These are phyloP conservation scores for Triglochin maritima DNA, from an alignment of 106 monocot genomes.

Conservation along the genomic window DNA sequence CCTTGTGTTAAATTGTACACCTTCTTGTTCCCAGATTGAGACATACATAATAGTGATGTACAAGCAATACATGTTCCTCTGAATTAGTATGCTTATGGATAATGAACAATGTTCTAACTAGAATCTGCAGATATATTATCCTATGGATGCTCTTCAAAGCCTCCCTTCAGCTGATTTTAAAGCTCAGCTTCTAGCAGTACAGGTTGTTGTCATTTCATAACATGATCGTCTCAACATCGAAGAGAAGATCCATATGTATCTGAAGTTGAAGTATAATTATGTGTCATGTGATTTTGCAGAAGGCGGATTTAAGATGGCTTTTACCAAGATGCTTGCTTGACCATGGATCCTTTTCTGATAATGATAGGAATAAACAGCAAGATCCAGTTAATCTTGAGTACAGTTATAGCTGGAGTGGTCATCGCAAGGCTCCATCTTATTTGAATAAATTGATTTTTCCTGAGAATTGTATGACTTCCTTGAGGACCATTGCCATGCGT, in stretches of 20 bases:
- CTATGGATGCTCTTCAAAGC: slow-evolving; percentile 61
- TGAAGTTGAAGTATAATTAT: background rate
- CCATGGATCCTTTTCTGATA: slow-evolving; percentile 45
- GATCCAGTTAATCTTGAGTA: background rate
- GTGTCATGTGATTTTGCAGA: slow-evolving; percentile 41
- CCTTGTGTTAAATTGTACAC: too few species aligned
- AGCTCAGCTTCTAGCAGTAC: slow-evolving; percentile 49
- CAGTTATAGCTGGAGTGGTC: slow-evolving; percentile 89
- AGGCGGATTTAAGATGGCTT: slow-evolving; percentile 85
- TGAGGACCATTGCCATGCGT: slow-evolving; percentile 63
- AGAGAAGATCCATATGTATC: too few species aligned
- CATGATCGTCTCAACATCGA: too few species aligned
- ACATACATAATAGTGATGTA: too few species aligned
- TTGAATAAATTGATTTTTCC: slow-evolving; percentile 69
- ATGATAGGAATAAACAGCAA: slow-evolving; percentile 14
- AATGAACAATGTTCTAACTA: background rate
- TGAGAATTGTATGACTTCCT: slow-evolving; percentile 56
- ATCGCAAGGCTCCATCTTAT: slow-evolving; percentile 74
- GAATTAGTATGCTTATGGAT: background rate
- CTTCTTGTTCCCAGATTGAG: too few species aligned
- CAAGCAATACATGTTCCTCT: too few species aligned
- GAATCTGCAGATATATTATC: slow-evolving; percentile 66
- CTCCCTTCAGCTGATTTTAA: slow-evolving; percentile 49
- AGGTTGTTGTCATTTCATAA: slow-evolving; percentile 27
- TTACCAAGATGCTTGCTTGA: slow-evolving; percentile 59